A percentile compares a stretch with the other conserved stretches of the same genome.
phyloP scores from a whole-genome alignment of 208 protist genomes.

The Jaenimonas drosophilae region DNA sequence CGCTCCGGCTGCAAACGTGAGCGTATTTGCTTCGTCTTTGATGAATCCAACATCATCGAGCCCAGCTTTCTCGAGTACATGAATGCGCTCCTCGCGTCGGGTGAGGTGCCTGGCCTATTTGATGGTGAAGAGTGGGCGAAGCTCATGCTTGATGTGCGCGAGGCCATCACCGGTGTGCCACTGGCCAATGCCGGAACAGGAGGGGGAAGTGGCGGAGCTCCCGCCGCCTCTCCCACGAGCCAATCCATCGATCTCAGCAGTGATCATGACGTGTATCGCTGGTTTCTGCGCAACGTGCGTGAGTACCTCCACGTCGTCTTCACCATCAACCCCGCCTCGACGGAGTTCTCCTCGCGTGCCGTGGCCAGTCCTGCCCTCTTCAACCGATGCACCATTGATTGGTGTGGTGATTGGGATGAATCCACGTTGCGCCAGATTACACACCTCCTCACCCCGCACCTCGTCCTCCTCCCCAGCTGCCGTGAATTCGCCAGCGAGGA shows the following conservation, averaged over 20 bases:
- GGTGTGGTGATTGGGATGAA: slow-evolving; percentile 98
- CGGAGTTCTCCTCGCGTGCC: slow-evolving; percentile 92
- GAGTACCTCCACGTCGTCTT: slow-evolving; percentile 99
- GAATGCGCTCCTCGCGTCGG: slow-evolving; percentile 98
- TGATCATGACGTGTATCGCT: slow-evolving; percentile 94
- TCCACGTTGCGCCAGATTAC: slow-evolving; percentile 92
- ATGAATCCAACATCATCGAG: slow-evolving; percentile 98
- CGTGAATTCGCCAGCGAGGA: slow-evolving; percentile 27
- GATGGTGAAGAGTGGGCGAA: slow-evolving; percentile 96
- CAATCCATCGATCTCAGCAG: slow-evolving; percentile 21
- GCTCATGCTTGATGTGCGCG: slow-evolving; percentile 89
- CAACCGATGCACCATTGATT: slow-evolving; percentile 99
- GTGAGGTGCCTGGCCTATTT: slow-evolving; percentile 98
- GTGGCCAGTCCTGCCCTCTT: slow-evolving; percentile 98
- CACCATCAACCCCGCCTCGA: slow-evolving; percentile 98
- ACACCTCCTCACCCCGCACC: slow-evolving; percentile 70
- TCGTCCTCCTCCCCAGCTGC: slow-evolving; percentile 83
- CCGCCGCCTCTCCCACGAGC: slow-evolving; percentile 1
- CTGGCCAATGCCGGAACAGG: too few relatives aligned
- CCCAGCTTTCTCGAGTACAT: slow-evolving; percentile 99
- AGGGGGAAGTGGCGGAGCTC: too few relatives aligned
- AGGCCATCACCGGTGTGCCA: slow-evolving; percentile 31
- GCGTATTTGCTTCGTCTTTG: slow-evolving; percentile 99
- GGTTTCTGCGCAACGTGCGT: slow-evolving; percentile 95
- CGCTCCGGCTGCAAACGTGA: slow-evolving; percentile 94